Evolutionary conservation across 768 basidiomycete species (phyloP), one percentile per base, ranked within the genome.

Genomic region (Chalciporus piperatus): DNA sequence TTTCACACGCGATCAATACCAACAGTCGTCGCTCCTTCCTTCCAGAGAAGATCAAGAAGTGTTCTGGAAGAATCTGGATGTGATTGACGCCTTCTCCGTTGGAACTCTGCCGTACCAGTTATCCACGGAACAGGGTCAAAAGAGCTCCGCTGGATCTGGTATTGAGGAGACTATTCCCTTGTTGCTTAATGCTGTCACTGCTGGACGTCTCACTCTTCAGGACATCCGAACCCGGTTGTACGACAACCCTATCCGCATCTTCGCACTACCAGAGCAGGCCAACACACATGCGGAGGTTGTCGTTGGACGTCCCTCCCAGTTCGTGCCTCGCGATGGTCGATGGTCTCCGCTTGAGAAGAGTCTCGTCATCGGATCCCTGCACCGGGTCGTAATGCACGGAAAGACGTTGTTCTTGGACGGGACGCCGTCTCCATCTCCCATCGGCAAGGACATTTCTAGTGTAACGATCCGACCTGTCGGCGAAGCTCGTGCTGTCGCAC

Each of bases 211-310:
- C 23, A 89, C 88, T 0, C 74, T 97, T 48, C 82, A 90, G 37
- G 92, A 90, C 66, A 83, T 99, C 58, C 84, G 83, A 32, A 64
- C 75, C n/a, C 84, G 93, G 42, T 68, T 98, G 16, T 85, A 93
- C 65, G 94, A 98, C 62, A 98, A 97, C 69, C 96, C 97, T 2
- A 80, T 89, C 17, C 79, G 82, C 37, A 98, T 99, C 65, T 97
- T 98, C 66, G 87, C 86, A 30, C 78, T 98, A 12, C 86, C 92
- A 0, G 92, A 97, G 56, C 91, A 92, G 63, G 64, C 79, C 6
- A 81, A 92, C 54, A 93, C 94, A 1, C 87, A 86, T 56, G 90
- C 97, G 33, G 97, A 99, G 65, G 91, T 99, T 41, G 91, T 95
- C 56, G 74, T 97, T 23, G 89, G 91, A 50, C 83, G 97, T 46